These are phyloP conservation scores for Xerocomus brunneocitrinus DNA, from an alignment of 768 basidiomycete genomes.

Conservation along the genomic window DNA sequence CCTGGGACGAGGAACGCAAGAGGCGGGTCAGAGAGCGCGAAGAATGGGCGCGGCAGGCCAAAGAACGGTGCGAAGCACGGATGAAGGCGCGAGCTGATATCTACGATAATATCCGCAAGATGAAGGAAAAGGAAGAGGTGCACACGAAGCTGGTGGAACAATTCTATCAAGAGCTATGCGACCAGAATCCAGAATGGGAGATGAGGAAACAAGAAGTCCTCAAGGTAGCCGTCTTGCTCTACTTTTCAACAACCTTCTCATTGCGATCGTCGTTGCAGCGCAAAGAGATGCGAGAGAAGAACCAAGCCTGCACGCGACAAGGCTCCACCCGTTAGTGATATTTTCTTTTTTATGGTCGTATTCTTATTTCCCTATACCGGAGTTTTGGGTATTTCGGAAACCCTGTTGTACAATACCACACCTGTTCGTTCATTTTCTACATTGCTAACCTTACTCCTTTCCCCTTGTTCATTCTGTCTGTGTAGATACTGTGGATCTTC, in stretches of 20 bases:
- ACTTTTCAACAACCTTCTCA: slow-evolving; percentile 5
- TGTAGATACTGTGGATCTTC: slow-evolving; percentile 12
- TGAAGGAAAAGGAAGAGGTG: slow-evolving; percentile 39
- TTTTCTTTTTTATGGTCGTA: slow-evolving; percentile 27
- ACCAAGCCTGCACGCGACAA: slow-evolving; percentile 19
- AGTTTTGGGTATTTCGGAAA: slow-evolving; percentile 14
- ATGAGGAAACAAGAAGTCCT: slow-evolving; percentile 47
- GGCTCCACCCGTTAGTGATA: slow-evolving; percentile 7
- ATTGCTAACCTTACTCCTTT: slow-evolving; percentile 2
- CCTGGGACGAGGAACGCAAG: slow-evolving; percentile 36
- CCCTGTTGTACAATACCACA: slow-evolving; percentile 25
- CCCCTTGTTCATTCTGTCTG: not conserved
- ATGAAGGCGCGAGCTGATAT: slow-evolving; percentile 38
- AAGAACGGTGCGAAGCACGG: slow-evolving; percentile 47
- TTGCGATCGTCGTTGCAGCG: slow-evolving; percentile 18
- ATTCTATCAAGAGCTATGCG: slow-evolving; percentile 51
- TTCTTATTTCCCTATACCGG: slow-evolving; percentile 25
- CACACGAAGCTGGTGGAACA: slow-evolving; percentile 45
- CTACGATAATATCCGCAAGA: slow-evolving; percentile 36
- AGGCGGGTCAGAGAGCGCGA: slow-evolving; percentile 46
- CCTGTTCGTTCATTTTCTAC: not conserved
- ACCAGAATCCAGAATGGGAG: slow-evolving; percentile 60
- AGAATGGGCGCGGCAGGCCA: slow-evolving; percentile 50
- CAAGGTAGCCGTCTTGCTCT: slow-evolving; percentile 37
- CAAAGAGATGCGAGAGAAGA: slow-evolving; percentile 26